phyloP scores from a whole-genome alignment of 768 basidiomycete species.

The Cyclocybe cylindracea region DNA sequence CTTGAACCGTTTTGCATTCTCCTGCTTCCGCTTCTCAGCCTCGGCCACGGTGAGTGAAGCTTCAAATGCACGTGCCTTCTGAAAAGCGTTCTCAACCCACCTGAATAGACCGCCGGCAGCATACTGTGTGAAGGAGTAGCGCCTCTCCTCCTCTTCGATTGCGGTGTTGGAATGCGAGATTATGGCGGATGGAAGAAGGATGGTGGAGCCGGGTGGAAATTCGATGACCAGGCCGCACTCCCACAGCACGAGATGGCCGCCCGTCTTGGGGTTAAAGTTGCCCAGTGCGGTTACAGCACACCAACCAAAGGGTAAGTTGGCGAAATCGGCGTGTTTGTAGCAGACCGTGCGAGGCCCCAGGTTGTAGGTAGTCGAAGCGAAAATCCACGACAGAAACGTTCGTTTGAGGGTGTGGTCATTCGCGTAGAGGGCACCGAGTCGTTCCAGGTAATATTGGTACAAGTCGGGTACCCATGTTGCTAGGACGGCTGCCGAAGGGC shows the following conservation, averaged over 20 bases:
- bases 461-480: too few species aligned
- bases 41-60: too few species aligned
- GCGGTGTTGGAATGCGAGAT: constrained; percentile 9
- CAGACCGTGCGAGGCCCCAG: neutral
- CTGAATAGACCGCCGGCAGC: neutral
- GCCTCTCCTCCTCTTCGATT: constrained; percentile 8
- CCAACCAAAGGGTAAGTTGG: neutral
- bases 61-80: too few species aligned
- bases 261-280: neutral
- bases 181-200: neutral
- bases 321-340: neutral
- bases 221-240: neutral
- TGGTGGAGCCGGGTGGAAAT: too few species aligned
- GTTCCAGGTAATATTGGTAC: neutral
- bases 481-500: too few species aligned
- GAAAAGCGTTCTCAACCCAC: neutral
- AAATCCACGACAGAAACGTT: neutral
- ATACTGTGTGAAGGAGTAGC: constrained; percentile 12
- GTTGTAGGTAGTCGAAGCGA: neutral
- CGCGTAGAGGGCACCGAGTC: neutral
- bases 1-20: too few species aligned
- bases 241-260: neutral
- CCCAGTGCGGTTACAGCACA: neutral
- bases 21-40: too few species aligned
- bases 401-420: neutral